These are phyloP conservation scores for Sclerotinia borealis DNA, from an alignment of 2,329 filamentous ascomycete species.

Conservation along the genomic window DNA sequence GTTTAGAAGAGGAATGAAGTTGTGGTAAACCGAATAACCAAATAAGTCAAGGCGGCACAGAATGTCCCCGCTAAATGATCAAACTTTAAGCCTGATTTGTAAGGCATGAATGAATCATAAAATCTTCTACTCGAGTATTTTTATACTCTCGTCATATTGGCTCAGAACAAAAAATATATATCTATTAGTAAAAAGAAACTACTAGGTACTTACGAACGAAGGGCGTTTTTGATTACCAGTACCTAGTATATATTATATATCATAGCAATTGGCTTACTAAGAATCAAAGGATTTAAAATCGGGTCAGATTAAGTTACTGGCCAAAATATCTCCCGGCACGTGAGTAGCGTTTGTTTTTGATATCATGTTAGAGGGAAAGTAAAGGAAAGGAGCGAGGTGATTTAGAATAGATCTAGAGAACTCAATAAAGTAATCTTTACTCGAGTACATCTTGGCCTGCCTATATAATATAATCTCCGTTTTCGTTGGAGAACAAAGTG, in stretches of 20 bases:
- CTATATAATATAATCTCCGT: background rate
- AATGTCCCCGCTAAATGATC: slow-evolving; percentile 12
- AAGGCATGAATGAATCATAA: background rate
- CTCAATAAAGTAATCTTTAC: no score
- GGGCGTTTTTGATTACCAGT: background rate
- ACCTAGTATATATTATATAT: no score
- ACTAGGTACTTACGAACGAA: background rate
- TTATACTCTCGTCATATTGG: background rate
- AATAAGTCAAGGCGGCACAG: slow-evolving; percentile 7
- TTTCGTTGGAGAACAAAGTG: background rate
- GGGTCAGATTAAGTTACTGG: background rate
- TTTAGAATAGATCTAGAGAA: background rate
- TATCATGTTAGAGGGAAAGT: background rate
- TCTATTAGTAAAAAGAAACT: no score
- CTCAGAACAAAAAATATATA: no score
- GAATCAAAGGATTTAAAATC: background rate
- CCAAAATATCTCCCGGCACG: background rate
- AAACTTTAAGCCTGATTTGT: background rate
- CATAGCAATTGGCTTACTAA: background rate
- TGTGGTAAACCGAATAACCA: background rate
- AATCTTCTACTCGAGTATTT: slow-evolving; percentile 7
- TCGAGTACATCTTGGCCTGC: background rate
- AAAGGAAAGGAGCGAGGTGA: background rate
- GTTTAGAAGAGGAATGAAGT: slow-evolving; percentile 6
- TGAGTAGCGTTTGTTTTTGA: background rate